Evolutionary conservation across 1,284 basidiomycete species (phyloP).

Genomic region (Trametes pubescens): DNA sequence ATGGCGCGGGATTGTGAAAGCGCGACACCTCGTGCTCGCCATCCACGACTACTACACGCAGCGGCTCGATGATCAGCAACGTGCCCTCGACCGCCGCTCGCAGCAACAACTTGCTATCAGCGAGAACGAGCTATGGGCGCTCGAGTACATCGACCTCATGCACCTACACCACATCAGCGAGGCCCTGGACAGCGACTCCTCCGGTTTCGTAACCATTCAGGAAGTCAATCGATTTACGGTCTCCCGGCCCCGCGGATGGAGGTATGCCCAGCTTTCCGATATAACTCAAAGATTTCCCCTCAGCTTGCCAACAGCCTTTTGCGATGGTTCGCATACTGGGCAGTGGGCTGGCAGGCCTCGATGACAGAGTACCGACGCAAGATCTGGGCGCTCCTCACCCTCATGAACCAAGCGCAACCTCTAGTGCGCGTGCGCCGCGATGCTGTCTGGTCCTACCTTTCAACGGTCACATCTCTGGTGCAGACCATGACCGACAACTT

Average conservation of each 20-base stretch:
- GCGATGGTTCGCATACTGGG: conserved; percentile 58
- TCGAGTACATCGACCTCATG: conserved; percentile 51
- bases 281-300: neutral
- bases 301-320: conserved; percentile 42
- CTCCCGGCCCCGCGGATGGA: conserved; percentile 36
- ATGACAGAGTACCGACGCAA: conserved; percentile 28
- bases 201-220: conserved; percentile 56
- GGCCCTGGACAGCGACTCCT: conserved; percentile 59
- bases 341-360: conserved; percentile 39
- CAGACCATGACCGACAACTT: conserved; percentile 20
- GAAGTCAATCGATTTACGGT: conserved; percentile 55
- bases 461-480: conserved; percentile 13
- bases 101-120: conserved; percentile 36
- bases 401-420: conserved; percentile 31
- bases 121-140: conserved; percentile 51
- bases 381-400: conserved; percentile 35
- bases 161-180: conserved; percentile 54
- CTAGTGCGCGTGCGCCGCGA: neutral
- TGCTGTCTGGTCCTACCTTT: conserved; percentile 33
- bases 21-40: conserved; percentile 46
- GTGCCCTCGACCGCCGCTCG: conserved; percentile 1
- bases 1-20: conserved; percentile 47
- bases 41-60: conserved; percentile 46
- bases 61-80: conserved; percentile 25
- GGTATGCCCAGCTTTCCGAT: conserved; percentile 32